Conservation (phyloP, 306 rosid species). For the Carpinus viminea region DNA sequence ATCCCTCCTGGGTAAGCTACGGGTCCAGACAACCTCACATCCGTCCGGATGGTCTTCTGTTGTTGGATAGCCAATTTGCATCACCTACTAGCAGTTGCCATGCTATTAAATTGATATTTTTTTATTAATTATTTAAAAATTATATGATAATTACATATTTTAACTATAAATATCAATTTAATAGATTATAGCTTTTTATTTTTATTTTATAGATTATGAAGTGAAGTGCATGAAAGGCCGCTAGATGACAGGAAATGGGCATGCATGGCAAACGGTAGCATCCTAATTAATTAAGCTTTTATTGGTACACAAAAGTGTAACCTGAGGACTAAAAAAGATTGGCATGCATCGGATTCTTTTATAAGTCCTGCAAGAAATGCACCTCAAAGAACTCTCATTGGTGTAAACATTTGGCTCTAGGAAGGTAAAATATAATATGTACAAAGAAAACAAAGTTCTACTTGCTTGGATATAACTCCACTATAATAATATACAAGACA, state of each 20-base stretch:
- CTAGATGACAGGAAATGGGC: background rate
- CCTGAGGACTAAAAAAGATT: background rate
- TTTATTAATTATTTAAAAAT: background rate
- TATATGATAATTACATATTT: no score
- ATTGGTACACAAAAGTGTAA: background rate
- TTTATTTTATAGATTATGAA: no score
- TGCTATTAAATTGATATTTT: no score
- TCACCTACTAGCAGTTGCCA: no score
- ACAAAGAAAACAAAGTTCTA: background rate
- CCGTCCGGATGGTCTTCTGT: no score
- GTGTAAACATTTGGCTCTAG: background rate
- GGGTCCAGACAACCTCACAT: no score
- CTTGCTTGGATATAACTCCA: background rate
- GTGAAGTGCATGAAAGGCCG: background rate
- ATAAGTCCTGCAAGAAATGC: background rate
- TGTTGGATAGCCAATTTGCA: no score
- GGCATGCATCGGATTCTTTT: background rate
- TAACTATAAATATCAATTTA: no score
- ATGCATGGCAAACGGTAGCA: no score
- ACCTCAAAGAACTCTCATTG: background rate
- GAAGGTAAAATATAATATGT: background rate
- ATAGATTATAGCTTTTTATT: no score
- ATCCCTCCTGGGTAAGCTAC: no score
- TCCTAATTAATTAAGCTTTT: background rate
- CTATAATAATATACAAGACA: no score